phyloP scores from a whole-genome alignment of 257 asterid species.

The Pogostemon cablin region DNA sequence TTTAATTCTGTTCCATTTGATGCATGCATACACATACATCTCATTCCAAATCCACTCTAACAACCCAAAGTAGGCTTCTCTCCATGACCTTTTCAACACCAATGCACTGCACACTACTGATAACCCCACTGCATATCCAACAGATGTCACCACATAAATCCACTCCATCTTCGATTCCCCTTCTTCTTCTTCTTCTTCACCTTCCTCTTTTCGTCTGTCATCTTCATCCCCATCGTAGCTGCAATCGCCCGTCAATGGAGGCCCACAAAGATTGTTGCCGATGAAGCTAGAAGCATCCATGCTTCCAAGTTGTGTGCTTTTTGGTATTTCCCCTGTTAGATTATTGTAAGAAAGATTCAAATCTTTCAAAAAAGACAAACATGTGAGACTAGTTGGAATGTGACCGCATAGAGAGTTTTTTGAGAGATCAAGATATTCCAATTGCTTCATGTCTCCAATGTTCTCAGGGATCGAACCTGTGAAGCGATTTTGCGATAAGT shows the following conservation, averaged over 20 bases:
- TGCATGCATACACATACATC: not conserved
- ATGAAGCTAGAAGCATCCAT: conserved; percentile 11
- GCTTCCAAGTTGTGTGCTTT: conserved; percentile 16
- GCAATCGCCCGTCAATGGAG: conserved; percentile 17
- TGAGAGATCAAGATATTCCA: conserved; percentile 36
- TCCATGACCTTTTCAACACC: too few species aligned
- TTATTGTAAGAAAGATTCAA: conserved; percentile 33
- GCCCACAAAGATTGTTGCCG: conserved; percentile 36
- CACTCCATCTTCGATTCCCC: too few species aligned
- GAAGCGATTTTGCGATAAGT: conserved; percentile 35
- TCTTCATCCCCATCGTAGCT: not conserved
- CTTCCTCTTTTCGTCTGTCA: not conserved
- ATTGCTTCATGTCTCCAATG: conserved; percentile 33
- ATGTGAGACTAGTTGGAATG: conserved; percentile 24
- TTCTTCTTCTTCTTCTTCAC: not conserved
- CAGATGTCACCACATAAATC: too few species aligned
- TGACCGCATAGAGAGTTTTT: conserved; percentile 30
- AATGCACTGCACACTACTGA: too few species aligned
- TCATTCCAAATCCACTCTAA: too few species aligned
- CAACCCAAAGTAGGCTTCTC: too few species aligned
- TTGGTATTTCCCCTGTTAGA: conserved; percentile 26
- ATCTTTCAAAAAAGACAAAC: not conserved
- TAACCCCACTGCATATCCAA: too few species aligned
- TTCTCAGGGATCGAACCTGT: conserved; percentile 22
- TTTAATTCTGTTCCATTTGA: not conserved